Evolutionary conservation across 2,329 filamentous ascomycete genomes (phyloP).

Genomic region (Alternaria consortialis): DNA sequence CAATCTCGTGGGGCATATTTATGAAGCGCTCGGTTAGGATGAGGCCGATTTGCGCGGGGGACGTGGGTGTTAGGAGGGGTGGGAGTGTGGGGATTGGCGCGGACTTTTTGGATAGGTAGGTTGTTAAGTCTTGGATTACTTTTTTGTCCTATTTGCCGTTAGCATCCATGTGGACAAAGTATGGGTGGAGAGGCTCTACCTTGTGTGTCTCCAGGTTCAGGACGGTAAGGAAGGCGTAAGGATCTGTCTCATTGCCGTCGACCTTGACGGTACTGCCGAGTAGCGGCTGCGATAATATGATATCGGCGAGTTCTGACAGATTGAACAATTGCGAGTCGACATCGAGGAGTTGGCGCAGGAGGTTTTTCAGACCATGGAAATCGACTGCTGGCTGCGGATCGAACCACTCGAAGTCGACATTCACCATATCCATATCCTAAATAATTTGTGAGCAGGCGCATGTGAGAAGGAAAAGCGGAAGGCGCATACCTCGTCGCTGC

Average conservation of each 20-base stretch:
- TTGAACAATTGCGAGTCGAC: constrained; percentile 86
- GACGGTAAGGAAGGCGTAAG: constrained; percentile 90
- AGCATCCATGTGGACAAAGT: not conserved
- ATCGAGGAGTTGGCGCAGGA: constrained; percentile 92
- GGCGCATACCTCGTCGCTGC: constrained; percentile 49
- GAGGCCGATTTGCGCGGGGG: constrained; percentile 72
- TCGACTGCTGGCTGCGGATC: constrained; percentile 89
- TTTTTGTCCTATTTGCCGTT: constrained; percentile 66
- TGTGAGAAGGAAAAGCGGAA: constrained; percentile 3
- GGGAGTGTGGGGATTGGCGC: constrained; percentile 62
- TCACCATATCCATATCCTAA: constrained; percentile 88
- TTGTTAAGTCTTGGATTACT: constrained; percentile 73
- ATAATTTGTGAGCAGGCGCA: constrained; percentile 19
- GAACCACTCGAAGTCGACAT: constrained; percentile 99
- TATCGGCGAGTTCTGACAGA: constrained; percentile 83
- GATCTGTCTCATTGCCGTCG: constrained; percentile 91
- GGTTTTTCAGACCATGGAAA: constrained; percentile 91
- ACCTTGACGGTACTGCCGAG: constrained; percentile 96
- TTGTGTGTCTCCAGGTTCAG: constrained; percentile 82
- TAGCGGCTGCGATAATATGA: constrained; percentile 85
- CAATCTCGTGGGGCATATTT: constrained; percentile 94
- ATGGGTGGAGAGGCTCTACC: constrained; percentile 42
- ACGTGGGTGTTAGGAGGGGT: constrained; percentile 48
- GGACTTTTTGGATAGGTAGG: constrained; percentile 70
- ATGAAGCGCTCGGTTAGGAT: constrained; percentile 93